Conservation (phyloP, 257 asterid species). For the Solanum chiquidenum region DNA sequence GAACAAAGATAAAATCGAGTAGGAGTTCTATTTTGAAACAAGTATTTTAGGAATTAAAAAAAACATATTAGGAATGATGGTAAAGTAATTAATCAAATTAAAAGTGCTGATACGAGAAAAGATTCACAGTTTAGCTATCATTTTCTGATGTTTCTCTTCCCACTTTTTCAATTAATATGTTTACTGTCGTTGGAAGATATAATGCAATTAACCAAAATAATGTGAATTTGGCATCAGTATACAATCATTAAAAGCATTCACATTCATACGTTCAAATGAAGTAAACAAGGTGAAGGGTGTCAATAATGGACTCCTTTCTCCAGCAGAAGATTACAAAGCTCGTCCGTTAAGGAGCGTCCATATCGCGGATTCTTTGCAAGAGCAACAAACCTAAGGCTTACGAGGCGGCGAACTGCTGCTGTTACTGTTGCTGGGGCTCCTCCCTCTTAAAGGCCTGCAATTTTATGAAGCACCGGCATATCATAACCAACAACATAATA, state of each 20-base stretch:
- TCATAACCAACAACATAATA: background rate
- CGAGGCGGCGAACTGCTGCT: constrained; percentile 32
- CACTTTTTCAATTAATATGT: background rate
- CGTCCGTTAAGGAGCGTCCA: background rate
- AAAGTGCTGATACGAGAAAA: background rate
- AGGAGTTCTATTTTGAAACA: background rate
- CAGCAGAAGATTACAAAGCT: background rate
- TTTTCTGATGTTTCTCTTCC: background rate
- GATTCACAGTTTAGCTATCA: background rate
- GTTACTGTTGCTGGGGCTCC: constrained; percentile 32
- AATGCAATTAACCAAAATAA: background rate
- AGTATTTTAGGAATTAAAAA: background rate
- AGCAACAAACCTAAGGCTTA: constrained; percentile 6
- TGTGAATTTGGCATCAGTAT: background rate
- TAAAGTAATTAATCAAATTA: background rate
- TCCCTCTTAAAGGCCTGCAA: constrained; percentile 29
- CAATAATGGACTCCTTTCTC: background rate
- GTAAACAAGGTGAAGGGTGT: background rate
- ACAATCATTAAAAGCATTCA: background rate
- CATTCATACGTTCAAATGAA: background rate
- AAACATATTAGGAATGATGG: background rate
- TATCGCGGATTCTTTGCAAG: background rate
- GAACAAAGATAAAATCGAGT: background rate
- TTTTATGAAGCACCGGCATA: background rate
- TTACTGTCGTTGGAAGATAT: background rate